These are phyloP conservation scores for Ajuga chamaepitys DNA, from an alignment of 257 asterid genomes.

Conservation along the genomic window DNA sequence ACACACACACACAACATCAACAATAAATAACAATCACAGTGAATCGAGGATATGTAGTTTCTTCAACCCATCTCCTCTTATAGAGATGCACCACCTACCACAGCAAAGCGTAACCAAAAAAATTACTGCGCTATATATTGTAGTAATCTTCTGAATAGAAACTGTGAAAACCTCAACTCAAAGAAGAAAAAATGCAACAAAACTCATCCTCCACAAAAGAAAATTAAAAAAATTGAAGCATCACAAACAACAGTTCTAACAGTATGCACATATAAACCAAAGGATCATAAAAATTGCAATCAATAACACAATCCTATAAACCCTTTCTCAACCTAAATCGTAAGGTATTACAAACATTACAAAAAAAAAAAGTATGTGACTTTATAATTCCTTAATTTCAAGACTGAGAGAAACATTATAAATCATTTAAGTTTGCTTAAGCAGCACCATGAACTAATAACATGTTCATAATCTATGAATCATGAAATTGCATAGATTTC, in stretches of 20 bases:
- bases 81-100: slow-evolving; percentile 73
- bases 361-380: background rate
- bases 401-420: background rate
- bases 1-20: too few species aligned
- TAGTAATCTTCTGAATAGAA: background rate
- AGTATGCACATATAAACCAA: background rate
- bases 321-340: background rate
- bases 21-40: slow-evolving; percentile 96
- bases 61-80: slow-evolving; percentile 85
- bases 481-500: background rate
- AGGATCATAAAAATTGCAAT: background rate
- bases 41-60: slow-evolving; percentile 82
- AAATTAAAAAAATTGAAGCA: too few species aligned
- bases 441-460: background rate
- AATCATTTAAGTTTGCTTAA: background rate
- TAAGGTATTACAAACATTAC: background rate
- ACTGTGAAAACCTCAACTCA: background rate
- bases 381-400: too few species aligned
- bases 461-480: background rate
- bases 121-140: background rate
- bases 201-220: too few species aligned
- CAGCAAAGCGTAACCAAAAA: slow-evolving; percentile 6
- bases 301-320: background rate
- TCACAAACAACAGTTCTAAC: too few species aligned
- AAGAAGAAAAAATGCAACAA: too few species aligned